Evolutionary conservation across 768 basidiomycete species (phyloP).

Genomic region (Rhizopogon salebrosus): DNA sequence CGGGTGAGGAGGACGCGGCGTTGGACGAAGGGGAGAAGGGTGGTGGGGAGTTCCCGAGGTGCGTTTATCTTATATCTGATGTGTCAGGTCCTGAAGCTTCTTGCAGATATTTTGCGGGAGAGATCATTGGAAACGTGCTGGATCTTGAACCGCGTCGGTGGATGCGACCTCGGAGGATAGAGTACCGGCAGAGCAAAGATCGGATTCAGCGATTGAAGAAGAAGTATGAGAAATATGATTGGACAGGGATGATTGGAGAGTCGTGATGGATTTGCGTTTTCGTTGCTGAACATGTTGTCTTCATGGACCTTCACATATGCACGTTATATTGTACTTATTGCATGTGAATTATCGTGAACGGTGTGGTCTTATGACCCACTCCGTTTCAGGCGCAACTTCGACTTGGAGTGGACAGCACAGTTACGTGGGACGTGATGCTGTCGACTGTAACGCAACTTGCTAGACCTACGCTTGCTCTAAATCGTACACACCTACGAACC

Average conservation of each 20-base stretch:
- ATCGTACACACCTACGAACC: not conserved
- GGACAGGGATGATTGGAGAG: slow-evolving; percentile 69
- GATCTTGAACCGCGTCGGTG: slow-evolving; percentile 84
- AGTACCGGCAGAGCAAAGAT: slow-evolving; percentile 63
- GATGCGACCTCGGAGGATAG: slow-evolving; percentile 74
- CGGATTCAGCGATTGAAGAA: slow-evolving; percentile 66
- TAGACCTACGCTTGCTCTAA: not conserved
- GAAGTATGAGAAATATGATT: slow-evolving; percentile 75
- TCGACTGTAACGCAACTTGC: not conserved
- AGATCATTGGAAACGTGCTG: slow-evolving; percentile 90
- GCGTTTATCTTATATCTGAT: slow-evolving; percentile 17
- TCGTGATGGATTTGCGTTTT: not conserved
- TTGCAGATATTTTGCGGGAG: slow-evolving; percentile 84
- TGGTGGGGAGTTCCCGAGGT: slow-evolving; percentile 88
- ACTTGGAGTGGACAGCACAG: too few species aligned
- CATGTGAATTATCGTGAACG: too few species aligned
- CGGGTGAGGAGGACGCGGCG: slow-evolving; percentile 58
- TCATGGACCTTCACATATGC: too few species aligned
- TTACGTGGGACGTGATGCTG: too few species aligned
- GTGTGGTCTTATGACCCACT: too few species aligned
- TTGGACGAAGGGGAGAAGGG: slow-evolving; percentile 87
- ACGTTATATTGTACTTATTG: too few species aligned
- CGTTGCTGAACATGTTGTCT: too few species aligned
- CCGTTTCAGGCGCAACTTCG: too few species aligned
- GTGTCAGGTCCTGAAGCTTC: slow-evolving; percentile 3